A percentile compares a stretch with the other conserved stretches of the same genome.
phyloP scores from a whole-genome alignment of 2,329 filamentous ascomycete genomes.

The Stenocarpella maydis region DNA sequence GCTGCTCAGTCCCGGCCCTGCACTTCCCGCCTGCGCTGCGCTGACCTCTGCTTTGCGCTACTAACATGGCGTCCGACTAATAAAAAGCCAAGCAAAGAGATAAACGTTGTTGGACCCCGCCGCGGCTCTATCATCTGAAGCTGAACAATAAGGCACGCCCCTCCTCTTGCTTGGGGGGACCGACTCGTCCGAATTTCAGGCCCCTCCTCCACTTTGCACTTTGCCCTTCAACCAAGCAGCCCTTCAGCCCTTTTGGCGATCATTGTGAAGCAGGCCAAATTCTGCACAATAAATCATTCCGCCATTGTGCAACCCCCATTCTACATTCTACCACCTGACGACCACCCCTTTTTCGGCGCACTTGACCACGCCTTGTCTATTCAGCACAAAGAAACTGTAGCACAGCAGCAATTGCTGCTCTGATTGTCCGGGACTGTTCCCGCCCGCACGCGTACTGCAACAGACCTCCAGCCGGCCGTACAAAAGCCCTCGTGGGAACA shows the following conservation, averaged over 20 bases:
- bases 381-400: conserved; percentile 11
- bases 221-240: background rate
- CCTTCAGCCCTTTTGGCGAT: conserved; percentile 17
- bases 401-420: conserved; percentile 1
- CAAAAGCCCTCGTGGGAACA: conserved; percentile 17
- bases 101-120: conserved; percentile 18
- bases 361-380: conserved; percentile 14
- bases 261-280: conserved; percentile 20
- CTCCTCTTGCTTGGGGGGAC: conserved; percentile 8
- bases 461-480: background rate
- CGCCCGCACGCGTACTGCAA: background rate
- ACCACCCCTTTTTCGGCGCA: background rate
- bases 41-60: background rate
- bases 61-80: background rate
- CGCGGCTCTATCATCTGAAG: conserved; percentile 23
- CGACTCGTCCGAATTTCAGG: conserved; percentile 14
- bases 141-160: conserved; percentile 24
- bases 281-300: conserved; percentile 17
- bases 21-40: background rate
- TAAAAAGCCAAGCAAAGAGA: conserved; percentile 14
- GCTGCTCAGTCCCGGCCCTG: background rate
- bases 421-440: conserved; percentile 12
- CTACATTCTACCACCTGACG: conserved; percentile 5
- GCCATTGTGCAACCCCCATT: conserved; percentile 17
- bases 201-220: conserved; percentile 1